Evolutionary conservation across 2,329 filamentous ascomycete genomes (phyloP), one percentile per base, ranked within the genome.

Genomic region (Fusarium bactridioides): DNA sequence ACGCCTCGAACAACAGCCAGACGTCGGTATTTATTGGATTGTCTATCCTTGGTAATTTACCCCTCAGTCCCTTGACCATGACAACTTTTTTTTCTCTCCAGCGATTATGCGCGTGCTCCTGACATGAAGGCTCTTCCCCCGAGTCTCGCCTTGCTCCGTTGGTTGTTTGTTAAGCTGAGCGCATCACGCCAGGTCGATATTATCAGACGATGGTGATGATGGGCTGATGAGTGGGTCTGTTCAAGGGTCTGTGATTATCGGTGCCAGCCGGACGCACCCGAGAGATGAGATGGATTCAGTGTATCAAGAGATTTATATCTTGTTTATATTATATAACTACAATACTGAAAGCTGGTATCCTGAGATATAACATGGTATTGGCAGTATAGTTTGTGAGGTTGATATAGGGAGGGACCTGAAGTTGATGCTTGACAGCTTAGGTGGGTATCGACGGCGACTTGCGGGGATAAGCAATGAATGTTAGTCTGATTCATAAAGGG

Each of bases 121-220:
- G 57, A 50, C 54, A 67, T 48, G 68, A 61, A 57, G 61, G 53
- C 45, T 57, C 62, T 67, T 67, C 43, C 56, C 59, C 73, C 76
- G 74, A 77, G 57, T 75, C 74, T 78, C 76, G 76, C 76, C 76
- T 78, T 70, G 68, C 70, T 78, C 76, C 76, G 76, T 69, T 57
- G 25, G 31, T 47, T 47, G 43, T 50, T 64, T 70, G 62, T 73
- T 55, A 70, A 75, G 68, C 66, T 78, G 69, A 78, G 68, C 71
- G 57, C 73, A 78, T 78, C 76, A 78, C 74, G 76, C 76, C 76
- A 78, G 76, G 61, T 74, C 58, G 61, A 63, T 64, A 77, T 72
- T 67, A 78, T 78, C 76, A 78, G 76, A 45, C 75, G 73, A 77
- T 78, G 67, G 59, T 66, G 54, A 71, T 31, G 31, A 67, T 71